Evolutionary conservation across 768 basidiomycete species (phyloP).

Genomic region (Rhizopogon vinicolor): DNA sequence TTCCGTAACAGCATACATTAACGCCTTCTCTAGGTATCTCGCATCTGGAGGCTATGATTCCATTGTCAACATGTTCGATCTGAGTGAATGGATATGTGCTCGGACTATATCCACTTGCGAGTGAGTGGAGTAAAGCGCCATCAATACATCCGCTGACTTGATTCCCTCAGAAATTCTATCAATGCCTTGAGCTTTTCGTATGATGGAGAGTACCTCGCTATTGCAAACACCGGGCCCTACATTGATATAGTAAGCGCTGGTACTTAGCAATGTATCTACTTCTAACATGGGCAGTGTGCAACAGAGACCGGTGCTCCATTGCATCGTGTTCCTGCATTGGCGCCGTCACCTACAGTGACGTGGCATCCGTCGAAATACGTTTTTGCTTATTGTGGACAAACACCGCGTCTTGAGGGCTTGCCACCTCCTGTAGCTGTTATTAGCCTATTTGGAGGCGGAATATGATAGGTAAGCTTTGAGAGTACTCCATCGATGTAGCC

Average conservation of each 20-base stretch:
- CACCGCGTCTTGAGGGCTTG: constrained; percentile 57
- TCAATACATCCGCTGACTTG: background rate
- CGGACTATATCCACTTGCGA: constrained; percentile 78
- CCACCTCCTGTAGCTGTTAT: constrained; percentile 64
- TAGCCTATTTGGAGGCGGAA: constrained; percentile 63
- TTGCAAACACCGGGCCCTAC: constrained; percentile 65
- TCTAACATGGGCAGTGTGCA: constrained; percentile 49
- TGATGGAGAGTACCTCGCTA: constrained; percentile 80
- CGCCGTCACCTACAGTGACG: constrained; percentile 67
- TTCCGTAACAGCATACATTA: background rate
- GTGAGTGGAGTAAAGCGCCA: constrained; percentile 37
- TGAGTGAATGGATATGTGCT: constrained; percentile 75
- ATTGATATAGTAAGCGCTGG: constrained; percentile 69
- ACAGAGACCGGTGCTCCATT: constrained; percentile 72
- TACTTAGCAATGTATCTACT: background rate
- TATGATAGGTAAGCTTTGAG: constrained; percentile 10
- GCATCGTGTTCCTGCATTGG: constrained; percentile 71
- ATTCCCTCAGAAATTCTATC: constrained; percentile 53
- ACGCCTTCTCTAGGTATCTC: constrained; percentile 47
- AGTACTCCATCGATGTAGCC: background rate
- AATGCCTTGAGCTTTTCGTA: constrained; percentile 75
- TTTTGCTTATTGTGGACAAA: constrained; percentile 81
- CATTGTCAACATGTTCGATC: constrained; percentile 78
- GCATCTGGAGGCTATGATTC: constrained; percentile 80
- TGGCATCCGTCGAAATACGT: constrained; percentile 83